Base-by-base conservation (phyloP, 2,329 filamentous ascomycete species). In the Chaetomiaceae sp. region DNA sequence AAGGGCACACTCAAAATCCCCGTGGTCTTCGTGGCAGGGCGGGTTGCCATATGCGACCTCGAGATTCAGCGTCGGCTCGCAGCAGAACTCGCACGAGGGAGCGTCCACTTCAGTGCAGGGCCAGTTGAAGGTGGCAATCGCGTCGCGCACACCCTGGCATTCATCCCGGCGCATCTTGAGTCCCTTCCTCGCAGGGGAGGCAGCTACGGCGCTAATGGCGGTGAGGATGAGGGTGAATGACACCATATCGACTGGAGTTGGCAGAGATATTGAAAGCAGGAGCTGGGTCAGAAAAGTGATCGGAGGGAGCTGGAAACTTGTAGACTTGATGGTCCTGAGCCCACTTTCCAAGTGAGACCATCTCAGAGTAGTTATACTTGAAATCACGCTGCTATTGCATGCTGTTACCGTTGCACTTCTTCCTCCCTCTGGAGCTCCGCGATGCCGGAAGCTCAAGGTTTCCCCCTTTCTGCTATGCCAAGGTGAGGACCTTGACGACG, bases 11-110 rank as follows among this genome's bases (percentile, higher is more conserved):
- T 33, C 30, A 13, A 44, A 44, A 3, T 44, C 27, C 3, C 41
- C 41, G 14, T 44, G 41, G 27, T 44, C 27, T 23, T 44, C 41
- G 27, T 44, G 41, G 41, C 41, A 44, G 2, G 41, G 41, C 4
- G 41, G 41, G 30, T 44, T 19, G 17, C 30, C 41, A 23, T 21
- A 23, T 5, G 41, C 41, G 17, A 12, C 27, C 7, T 6, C 12
- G 27, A 44, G 41, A 20, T 44, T 21, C 41, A 44, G 41, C 41
- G 27, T 33, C 13, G 12, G 7, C 4, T 33, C 41, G 17, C 41
- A 44, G 27, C 41, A 44, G 27, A 44, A 44, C 41, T 33, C 41
- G 30, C 41, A 44, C 27, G 30, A 23, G 10, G 40, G 16, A 13
- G 40, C 16, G 17, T 12, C 17, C 16, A 33, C 13, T 17, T 44